Base-by-base conservation (phyloP, 2,329 filamentous ascomycete species). In the Pseudogymnoascus sp. region DNA sequence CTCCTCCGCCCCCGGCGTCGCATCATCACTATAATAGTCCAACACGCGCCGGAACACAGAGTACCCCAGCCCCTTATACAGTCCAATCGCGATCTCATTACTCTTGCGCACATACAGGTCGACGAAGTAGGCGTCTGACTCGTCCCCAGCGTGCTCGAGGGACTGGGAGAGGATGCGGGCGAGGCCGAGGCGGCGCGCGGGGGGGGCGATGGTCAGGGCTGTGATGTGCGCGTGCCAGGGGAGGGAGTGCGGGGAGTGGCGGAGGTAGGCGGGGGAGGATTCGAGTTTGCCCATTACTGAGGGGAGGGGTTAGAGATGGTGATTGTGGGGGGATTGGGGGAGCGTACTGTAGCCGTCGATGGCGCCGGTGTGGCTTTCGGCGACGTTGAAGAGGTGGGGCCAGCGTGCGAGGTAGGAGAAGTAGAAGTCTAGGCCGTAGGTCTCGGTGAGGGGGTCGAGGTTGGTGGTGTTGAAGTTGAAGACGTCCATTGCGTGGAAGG, bases 191-290 rank as follows among this genome's bases (percentile, higher is more conserved):
- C 94, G 85, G 29, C 94, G 87, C 59, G 91, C 91, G 62, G 88
- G 85, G 0, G 94, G 94, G 0, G 93, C 88, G 18, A 99, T 90
- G 0, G 94, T 97, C 60, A 99, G 81, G 36, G 93, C 94, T 4
- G 94, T 99, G 72, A 99, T 96, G 76, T 99, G 94, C 18, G 92
- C 93, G 77, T 99, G 94, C 90, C 92, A 97, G n/a, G 93, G 93
- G n/a, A 96, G 87, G 77, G 95, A 96, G 77, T 97, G 92, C 70
- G 87, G 82, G 59, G 90, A 94, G 70, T 86, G 86, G 64, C 85
- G 82, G 73, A 89, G 84, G 60, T 86, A 85, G 48, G 89, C 80
- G 13, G 89, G 88, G 61, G 91, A 95, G 66, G 91, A 87, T 79
- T 97, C 93, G 64, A 96, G 84, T 78, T 99, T 99, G 72, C 93